A percentile compares a stretch with the other conserved stretches of the same genome.
Evolutionary conservation across 2,329 filamentous ascomycete genomes (phyloP).

Genomic region (Xylariaceae sp.): DNA sequence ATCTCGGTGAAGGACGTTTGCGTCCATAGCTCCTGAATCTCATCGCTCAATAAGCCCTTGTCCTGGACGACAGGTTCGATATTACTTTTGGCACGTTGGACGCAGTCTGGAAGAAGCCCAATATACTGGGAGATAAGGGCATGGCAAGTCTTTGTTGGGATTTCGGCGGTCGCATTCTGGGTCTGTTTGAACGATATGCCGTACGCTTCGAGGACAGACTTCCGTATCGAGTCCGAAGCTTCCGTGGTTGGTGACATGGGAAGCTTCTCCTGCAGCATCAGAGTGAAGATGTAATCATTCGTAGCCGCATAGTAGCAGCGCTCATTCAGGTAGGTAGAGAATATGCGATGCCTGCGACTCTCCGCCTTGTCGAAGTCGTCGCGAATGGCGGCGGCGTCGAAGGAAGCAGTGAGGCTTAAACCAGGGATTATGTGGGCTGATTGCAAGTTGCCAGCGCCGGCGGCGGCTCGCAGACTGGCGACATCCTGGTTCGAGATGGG

Average conservation of each 20-base stretch:
- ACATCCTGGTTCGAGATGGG: conserved; percentile 74
- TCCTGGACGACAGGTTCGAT: conserved; percentile 48
- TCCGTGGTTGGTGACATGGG: conserved; percentile 23
- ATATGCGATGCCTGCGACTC: conserved; percentile 60
- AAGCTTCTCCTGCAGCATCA: conserved; percentile 40
- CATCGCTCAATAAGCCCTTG: conserved; percentile 32
- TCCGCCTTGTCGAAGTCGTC: conserved; percentile 57
- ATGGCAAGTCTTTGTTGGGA: conserved; percentile 37
- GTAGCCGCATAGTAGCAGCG: conserved; percentile 62
- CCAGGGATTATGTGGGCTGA: conserved; percentile 53
- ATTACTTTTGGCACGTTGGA: conserved; percentile 45
- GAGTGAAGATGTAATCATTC: conserved; percentile 50
- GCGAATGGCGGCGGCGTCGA: conserved; percentile 52
- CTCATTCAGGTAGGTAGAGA: conserved; percentile 67
- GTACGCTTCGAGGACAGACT: conserved; percentile 30
- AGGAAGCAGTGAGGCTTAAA: conserved; percentile 41
- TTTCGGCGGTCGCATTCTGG: conserved; percentile 25
- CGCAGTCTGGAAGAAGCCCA: conserved; percentile 42
- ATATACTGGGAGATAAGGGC: conserved; percentile 46
- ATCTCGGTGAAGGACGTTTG: conserved; percentile 53
- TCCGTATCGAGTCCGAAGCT: conserved; percentile 28
- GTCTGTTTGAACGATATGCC: conserved; percentile 31
- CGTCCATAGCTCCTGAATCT: conserved; percentile 27
- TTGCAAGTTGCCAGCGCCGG: conserved; percentile 58
- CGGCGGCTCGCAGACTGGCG: conserved; percentile 68